These are phyloP conservation scores for Chlorophyllum brunneum DNA, from an alignment of 768 basidiomycete genomes.

Conservation along the genomic window DNA sequence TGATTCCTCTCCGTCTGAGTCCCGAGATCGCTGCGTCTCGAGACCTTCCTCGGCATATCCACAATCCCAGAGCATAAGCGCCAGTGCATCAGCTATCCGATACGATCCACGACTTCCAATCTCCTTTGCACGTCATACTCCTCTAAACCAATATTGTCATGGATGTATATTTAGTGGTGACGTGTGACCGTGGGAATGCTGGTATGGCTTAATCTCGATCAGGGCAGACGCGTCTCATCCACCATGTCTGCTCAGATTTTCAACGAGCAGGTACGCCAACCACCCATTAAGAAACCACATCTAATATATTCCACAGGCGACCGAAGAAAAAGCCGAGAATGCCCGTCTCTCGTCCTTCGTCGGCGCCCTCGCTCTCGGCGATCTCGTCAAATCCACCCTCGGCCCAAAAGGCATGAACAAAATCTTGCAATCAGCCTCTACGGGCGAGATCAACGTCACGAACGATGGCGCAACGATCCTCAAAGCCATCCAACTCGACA, in stretches of 20 bases:
- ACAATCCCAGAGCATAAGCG: too few relatives aligned
- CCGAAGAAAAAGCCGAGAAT: conserved; percentile 13
- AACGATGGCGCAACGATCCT: conserved; percentile 99
- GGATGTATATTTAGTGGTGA: too few relatives aligned
- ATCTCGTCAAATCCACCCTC: conserved; percentile 97
- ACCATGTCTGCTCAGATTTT: conserved; percentile 14
- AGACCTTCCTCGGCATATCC: too few relatives aligned
- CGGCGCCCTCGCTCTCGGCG: conserved; percentile 94
- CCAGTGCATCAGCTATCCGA: too few relatives aligned
- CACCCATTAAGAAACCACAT: not conserved
- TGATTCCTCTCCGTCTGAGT: too few relatives aligned
- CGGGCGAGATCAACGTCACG: conserved; percentile 92
- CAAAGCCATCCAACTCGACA: conserved; percentile 96
- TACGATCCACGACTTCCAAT: too few relatives aligned
- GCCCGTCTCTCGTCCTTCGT: conserved; percentile 63
- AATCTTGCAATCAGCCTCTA: conserved; percentile 89
- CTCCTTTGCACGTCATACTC: too few relatives aligned
- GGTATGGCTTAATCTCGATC: not conserved
- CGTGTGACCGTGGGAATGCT: too few relatives aligned
- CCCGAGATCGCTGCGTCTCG: too few relatives aligned
- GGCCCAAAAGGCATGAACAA: conserved; percentile 99
- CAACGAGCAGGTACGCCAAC: conserved; percentile 6
- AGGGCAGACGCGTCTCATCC: not conserved
- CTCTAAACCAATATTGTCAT: too few relatives aligned
- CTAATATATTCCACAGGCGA: conserved; percentile 7